These are phyloP conservation scores for Gracilaria domingensis DNA, from an alignment of 23 red algal species.

Conservation along the genomic window DNA sequence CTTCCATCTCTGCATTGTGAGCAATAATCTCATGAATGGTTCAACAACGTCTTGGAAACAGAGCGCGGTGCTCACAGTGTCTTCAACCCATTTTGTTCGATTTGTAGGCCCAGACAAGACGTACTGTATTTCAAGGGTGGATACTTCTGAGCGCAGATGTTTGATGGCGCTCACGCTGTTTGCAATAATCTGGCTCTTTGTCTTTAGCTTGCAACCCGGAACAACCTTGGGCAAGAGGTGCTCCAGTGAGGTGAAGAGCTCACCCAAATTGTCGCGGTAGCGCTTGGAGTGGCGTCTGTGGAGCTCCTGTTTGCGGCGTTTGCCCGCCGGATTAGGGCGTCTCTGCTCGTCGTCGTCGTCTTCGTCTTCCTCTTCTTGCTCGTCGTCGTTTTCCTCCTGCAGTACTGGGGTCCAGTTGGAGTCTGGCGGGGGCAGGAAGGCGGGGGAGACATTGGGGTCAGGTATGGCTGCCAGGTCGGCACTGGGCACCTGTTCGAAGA, in stretches of 20 bases:
- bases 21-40: conserved; percentile 64
- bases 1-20: conserved; percentile 65
- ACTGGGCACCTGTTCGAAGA: conserved; percentile 38
- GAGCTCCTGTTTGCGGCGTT: conserved; percentile 73
- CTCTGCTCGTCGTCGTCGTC: conserved; percentile 45
- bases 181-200: conserved; percentile 75
- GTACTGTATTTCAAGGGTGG: conserved; percentile 63
- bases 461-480: conserved; percentile 13
- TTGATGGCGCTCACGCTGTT: conserved; percentile 60
- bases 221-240: conserved; percentile 57
- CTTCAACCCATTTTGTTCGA: conserved; percentile 73
- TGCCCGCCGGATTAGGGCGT: conserved; percentile 12
- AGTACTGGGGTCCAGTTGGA: not conserved
- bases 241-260: conserved; percentile 64
- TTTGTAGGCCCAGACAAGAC: conserved; percentile 70
- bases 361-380: conserved; percentile 63
- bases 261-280: conserved; percentile 71
- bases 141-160: conserved; percentile 43
- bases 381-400: conserved; percentile 45
- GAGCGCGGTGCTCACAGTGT: conserved; percentile 16
- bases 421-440: not conserved
- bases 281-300: conserved; percentile 77
- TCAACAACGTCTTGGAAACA: conserved; percentile 57
- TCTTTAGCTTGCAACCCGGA: conserved; percentile 61
- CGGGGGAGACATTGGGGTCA: conserved; percentile 4